These are phyloP conservation scores for Eucalyptus brandiana DNA, from an alignment of 345 rosid species.

Conservation along the genomic window DNA sequence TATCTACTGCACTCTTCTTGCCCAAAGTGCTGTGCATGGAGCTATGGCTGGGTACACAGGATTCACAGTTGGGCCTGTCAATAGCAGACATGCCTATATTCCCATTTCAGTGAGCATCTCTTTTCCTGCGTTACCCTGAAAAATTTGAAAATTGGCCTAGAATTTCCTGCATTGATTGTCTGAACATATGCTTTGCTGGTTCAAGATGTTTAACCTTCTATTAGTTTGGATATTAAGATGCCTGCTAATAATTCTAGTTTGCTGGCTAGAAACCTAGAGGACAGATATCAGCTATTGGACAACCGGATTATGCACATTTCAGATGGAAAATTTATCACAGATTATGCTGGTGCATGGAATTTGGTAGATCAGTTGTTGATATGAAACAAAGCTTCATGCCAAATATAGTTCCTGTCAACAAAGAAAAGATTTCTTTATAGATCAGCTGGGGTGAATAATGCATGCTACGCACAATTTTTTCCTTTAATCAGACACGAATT, in stretches of 20 bases:
- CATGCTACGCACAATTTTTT: not conserved
- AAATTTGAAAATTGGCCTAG: not conserved
- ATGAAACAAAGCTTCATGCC: not conserved
- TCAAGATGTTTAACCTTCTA: not conserved
- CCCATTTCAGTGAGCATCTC: conserved; percentile 59
- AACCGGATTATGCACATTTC: not conserved
- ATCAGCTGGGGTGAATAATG: not conserved
- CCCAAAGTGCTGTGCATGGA: conserved; percentile 94
- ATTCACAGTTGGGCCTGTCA: conserved; percentile 93
- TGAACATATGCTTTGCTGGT: not conserved
- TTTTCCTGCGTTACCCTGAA: not conserved
- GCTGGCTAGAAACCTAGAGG: not conserved
- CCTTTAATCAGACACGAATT: not conserved
- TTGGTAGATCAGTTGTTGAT: not conserved
- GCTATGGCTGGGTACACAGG: conserved; percentile 98
- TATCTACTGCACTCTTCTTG: conserved; percentile 94
- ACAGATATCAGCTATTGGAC: not conserved
- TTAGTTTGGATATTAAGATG: not conserved
- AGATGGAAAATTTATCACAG: not conserved
- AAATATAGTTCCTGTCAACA: not conserved
- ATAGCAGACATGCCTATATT: conserved; percentile 83
- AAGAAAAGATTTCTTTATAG: not conserved
- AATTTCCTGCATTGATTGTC: not conserved
- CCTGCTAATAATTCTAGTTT: not conserved
- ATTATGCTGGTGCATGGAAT: not conserved